These are phyloP conservation scores for Ganoderma lucidum DNA, from an alignment of 1,284 basidiomycete genomes.

Conservation along the genomic window DNA sequence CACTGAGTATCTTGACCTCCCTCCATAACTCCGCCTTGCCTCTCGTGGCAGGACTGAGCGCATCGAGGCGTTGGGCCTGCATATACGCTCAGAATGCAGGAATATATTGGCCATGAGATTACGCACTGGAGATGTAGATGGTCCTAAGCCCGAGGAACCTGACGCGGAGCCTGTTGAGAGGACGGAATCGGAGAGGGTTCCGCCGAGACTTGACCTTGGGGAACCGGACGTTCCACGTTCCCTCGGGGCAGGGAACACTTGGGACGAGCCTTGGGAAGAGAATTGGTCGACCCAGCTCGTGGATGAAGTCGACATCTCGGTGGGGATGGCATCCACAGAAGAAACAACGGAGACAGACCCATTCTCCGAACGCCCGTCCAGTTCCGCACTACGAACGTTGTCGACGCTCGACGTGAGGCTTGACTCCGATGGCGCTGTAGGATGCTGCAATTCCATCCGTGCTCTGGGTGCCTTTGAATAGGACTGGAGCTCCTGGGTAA, in stretches of 20 bases:
- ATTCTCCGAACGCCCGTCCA: conserved; percentile 60
- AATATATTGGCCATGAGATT: neutral
- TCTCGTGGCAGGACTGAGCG: conserved; percentile 37
- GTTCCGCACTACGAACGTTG: conserved; percentile 43
- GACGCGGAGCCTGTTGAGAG: conserved; percentile 46
- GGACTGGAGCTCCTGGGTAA: conserved; percentile 76
- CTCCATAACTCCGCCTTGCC: conserved; percentile 83
- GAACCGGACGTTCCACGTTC: conserved; percentile 22
- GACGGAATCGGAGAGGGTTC: conserved; percentile 39
- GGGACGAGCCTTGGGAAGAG: conserved; percentile 35
- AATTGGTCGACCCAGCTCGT: conserved; percentile 64
- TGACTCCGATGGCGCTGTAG: conserved; percentile 43
- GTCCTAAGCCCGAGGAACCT: conserved; percentile 34
- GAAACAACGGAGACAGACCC: conserved; percentile 53
- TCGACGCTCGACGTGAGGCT: conserved; percentile 57
- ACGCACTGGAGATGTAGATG: conserved; percentile 17
- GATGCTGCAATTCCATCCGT: conserved; percentile 21
- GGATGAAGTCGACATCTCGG: conserved; percentile 45
- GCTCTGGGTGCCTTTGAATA: conserved; percentile 46
- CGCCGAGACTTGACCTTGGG: conserved; percentile 32
- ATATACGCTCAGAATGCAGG: neutral
- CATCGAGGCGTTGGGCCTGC: conserved; percentile 20
- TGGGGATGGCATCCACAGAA: conserved; percentile 41
- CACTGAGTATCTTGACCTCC: conserved; percentile 84
- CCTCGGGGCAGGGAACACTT: conserved; percentile 25